phyloP scores from a whole-genome alignment of 345 rosid genomes.

The Acer campestre region DNA sequence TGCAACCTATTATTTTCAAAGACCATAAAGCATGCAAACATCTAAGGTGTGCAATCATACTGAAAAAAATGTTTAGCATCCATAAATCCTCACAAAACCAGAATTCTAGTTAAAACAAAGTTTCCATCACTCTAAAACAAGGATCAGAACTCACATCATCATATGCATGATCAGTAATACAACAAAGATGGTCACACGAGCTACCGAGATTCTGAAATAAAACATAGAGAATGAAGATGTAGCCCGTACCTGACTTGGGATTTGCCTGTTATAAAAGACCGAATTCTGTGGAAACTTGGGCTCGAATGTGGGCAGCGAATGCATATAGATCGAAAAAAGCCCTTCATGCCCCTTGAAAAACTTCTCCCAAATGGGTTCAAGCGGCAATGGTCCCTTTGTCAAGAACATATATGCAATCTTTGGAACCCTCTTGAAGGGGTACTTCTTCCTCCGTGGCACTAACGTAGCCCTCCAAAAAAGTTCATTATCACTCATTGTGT shows the following conservation, averaged over 20 bases:
- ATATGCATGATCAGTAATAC: background rate
- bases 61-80: background rate
- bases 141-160: background rate
- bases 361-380: slow-evolving; percentile 92
- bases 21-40: background rate
- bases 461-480: slow-evolving; percentile 90
- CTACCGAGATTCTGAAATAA: background rate
- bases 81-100: background rate
- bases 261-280: slow-evolving; percentile 69
- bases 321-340: slow-evolving; percentile 77
- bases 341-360: slow-evolving; percentile 78
- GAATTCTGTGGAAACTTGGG: slow-evolving; percentile 57
- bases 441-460: slow-evolving; percentile 58
- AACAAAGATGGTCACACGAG: background rate
- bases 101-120: background rate
- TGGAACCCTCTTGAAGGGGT: slow-evolving; percentile 75
- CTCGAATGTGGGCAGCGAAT: slow-evolving; percentile 73
- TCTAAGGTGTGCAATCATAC: background rate
- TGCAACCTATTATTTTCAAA: background rate
- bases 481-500: slow-evolving; percentile 73
- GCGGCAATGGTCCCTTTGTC: slow-evolving; percentile 89
- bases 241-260: slow-evolving; percentile 82
- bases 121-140: background rate
- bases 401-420: slow-evolving; percentile 98
- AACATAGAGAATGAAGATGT: background rate